phyloP scores from a whole-genome alignment of 768 basidiomycete species.

The Lepiota venenata region DNA sequence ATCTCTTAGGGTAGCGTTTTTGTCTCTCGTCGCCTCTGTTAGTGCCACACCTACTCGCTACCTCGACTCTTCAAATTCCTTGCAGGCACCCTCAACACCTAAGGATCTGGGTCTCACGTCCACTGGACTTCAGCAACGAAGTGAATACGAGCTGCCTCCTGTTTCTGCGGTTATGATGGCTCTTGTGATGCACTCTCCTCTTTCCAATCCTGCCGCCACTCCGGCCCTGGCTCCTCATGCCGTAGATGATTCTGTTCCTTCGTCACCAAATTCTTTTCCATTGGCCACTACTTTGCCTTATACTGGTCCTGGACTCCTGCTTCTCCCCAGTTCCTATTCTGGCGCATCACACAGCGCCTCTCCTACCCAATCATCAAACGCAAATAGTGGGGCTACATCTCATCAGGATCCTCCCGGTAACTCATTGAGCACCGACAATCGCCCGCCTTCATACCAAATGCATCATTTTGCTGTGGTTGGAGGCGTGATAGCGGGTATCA shows the following conservation, averaged over 20 bases:
- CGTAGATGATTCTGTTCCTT: neutral
- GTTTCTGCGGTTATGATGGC: neutral
- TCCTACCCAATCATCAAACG: neutral
- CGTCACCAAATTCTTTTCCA: neutral
- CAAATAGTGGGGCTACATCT: neutral
- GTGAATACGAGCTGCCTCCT: neutral
- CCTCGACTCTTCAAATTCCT: slow-evolving; percentile 8
- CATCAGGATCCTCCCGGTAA: neutral
- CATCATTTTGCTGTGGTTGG: slow-evolving; percentile 7
- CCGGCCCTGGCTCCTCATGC: neutral
- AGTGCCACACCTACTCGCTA: slow-evolving; percentile 11
- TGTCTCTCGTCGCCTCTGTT: slow-evolving; percentile 2
- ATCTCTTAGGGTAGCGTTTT: neutral
- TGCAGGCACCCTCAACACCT: neutral
- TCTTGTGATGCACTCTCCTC: neutral
- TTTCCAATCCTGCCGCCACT: neutral
- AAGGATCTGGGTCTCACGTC: neutral
- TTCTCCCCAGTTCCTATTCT: neutral
- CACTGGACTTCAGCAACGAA: neutral
- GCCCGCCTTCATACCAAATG: neutral
- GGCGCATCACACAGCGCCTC: neutral
- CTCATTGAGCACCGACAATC: neutral
- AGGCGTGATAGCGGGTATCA: neutral
- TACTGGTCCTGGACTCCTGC: slow-evolving; percentile 4
- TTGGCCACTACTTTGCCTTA: slow-evolving; percentile 1